These are phyloP conservation scores for Rhododendron mucronatum DNA, from an alignment of 148 eudicot species.

Conservation along the genomic window DNA sequence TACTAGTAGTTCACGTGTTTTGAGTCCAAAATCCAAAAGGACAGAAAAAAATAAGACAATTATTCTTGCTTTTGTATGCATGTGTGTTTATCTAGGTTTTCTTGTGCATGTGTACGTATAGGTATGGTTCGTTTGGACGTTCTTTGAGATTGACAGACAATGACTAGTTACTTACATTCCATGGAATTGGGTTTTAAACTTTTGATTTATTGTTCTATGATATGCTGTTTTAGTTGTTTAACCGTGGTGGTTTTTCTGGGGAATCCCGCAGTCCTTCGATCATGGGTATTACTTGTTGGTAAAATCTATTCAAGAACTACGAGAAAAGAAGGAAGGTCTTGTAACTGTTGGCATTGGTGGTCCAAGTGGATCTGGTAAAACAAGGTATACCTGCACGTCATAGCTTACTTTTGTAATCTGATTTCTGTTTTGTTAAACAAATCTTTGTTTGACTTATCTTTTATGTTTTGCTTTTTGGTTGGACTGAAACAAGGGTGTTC, in stretches of 20 bases:
- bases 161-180: neutral
- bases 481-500: neutral
- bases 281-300: conserved; percentile 90
- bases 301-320: conserved; percentile 91
- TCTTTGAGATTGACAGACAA: neutral
- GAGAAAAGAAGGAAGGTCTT: conserved; percentile 76
- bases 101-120: neutral
- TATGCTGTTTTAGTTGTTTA: neutral
- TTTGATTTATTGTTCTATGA: neutral
- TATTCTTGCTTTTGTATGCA: neutral
- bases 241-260: conserved; percentile 7
- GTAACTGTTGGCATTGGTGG: conserved; percentile 98
- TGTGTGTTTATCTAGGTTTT: neutral
- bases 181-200: neutral
- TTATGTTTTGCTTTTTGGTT: neutral
- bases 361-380: conserved; percentile 96
- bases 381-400: conserved; percentile 49
- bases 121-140: neutral
- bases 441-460: neutral
- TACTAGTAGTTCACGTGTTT: neutral
- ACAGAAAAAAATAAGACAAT: neutral
- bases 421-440: neutral
- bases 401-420: neutral
- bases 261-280: conserved; percentile 71
- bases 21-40: neutral